Conservation (phyloP, 2,329 filamentous ascomycete species). For the Rhytidhysteron rufulum region DNA sequence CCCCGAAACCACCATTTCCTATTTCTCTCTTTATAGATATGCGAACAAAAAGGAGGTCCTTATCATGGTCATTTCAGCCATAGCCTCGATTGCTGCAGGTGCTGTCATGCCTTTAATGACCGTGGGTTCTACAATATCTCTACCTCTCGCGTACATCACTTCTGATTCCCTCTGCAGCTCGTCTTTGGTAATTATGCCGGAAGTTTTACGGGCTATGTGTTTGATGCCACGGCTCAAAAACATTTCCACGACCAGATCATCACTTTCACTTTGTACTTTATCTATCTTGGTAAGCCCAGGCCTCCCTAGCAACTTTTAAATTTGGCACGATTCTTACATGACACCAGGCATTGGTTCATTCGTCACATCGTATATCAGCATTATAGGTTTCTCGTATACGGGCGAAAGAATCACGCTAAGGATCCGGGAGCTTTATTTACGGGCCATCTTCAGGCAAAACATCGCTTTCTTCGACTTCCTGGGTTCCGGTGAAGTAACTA, state of each 20-base stretch:
- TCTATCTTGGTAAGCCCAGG: conserved; percentile 53
- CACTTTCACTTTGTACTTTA: conserved; percentile 33
- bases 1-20: conserved; percentile 41
- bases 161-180: conserved; percentile 15
- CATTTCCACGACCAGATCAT: conserved; percentile 28
- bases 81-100: conserved; percentile 68
- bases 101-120: conserved; percentile 75
- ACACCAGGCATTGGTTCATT: conserved; percentile 15
- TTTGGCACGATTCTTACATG: conserved; percentile 4
- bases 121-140: conserved; percentile 16
- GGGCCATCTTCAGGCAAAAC: conserved; percentile 31
- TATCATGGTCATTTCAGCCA: conserved; percentile 49
- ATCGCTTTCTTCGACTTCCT: conserved; percentile 61
- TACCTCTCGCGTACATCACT: background rate
- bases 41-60: conserved; percentile 37
- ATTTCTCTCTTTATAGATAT: conserved; percentile 46
- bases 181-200: conserved; percentile 38
- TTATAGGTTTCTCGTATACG: conserved; percentile 74
- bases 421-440: conserved; percentile 57
- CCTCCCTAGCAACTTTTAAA: conserved; percentile 73
- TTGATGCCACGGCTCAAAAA: conserved; percentile 20
- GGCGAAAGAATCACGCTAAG: conserved; percentile 39
- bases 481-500: conserved; percentile 90
- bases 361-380: conserved; percentile 50
- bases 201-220: conserved; percentile 32